Evolutionary conservation across 371 early-diverging fungal genomes (phyloP).

Genomic region (Encephalitozoon hellem): DNA sequence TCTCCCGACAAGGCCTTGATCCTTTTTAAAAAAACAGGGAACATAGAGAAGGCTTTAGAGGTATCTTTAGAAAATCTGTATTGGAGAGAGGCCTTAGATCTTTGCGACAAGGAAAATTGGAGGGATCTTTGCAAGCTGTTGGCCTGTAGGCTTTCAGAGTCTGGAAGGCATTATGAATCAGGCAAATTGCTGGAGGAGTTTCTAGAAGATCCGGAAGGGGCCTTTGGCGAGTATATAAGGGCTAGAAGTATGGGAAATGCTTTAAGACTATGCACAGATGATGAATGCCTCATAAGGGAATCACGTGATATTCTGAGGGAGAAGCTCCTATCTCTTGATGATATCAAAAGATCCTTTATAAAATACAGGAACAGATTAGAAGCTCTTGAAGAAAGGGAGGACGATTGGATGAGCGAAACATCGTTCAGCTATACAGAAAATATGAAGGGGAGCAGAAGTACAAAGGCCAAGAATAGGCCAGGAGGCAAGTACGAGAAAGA

Average conservation of each 20-base stretch:
- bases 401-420: background rate
- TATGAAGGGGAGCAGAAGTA: slow-evolving; percentile 2
- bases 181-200: background rate
- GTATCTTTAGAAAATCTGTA: slow-evolving; percentile 16
- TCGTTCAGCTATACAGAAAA: slow-evolving; percentile 11
- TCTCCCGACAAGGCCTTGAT: background rate
- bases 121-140: background rate
- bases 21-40: background rate
- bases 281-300: background rate
- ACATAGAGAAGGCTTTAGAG: background rate
- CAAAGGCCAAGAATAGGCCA: slow-evolving; percentile 23
- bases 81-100: slow-evolving; percentile 17
- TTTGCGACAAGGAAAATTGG: background rate
- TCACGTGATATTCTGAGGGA: background rate
- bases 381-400: slow-evolving; percentile 13
- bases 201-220: background rate
- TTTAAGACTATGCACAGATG: background rate
- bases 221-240: background rate
- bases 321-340: background rate
- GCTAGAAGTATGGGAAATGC: background rate
- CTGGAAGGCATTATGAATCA: background rate
- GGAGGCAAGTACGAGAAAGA: slow-evolving; percentile 39
- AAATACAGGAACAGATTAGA: slow-evolving; percentile 25
- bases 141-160: background rate
- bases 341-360: background rate